Conservation (phyloP, 805 yeast genomes). For the Starmerella ratchasimensis region DNA sequence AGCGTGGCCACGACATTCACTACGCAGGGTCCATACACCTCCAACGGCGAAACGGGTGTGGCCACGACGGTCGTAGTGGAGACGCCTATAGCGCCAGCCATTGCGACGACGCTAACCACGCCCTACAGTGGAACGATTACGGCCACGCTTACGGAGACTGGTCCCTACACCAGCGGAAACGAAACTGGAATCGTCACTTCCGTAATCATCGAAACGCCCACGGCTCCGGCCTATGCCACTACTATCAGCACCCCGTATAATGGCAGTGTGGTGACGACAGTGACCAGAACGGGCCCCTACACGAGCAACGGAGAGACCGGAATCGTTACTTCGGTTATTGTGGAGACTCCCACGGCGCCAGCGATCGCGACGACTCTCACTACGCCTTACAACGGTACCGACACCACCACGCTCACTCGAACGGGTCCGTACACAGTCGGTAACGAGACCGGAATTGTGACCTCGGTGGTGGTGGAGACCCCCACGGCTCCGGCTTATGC, state of each 20-base stretch:
- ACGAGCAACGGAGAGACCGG: constrained; percentile 1
- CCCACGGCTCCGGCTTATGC: constrained; percentile 1
- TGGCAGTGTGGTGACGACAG: not conserved
- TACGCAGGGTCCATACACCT: constrained; percentile 1
- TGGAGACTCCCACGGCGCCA: constrained; percentile 3
- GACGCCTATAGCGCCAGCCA: constrained; percentile 1
- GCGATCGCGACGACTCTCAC: not conserved
- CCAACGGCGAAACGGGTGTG: constrained; percentile 1
- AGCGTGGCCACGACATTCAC: not conserved
- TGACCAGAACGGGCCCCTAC: constrained; percentile 1
- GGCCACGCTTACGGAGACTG: not conserved
- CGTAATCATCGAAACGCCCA: constrained; percentile 3
- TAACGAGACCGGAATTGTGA: not conserved
- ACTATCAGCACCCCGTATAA: not conserved
- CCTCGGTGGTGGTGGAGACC: not conserved
- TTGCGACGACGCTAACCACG: not conserved
- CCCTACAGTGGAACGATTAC: not conserved
- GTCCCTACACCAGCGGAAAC: not conserved
- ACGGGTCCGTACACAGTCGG: constrained; percentile 2
- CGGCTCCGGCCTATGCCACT: not conserved
- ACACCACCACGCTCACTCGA: not conserved
- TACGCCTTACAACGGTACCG: constrained; percentile 2
- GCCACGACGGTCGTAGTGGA: not conserved
- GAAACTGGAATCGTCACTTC: not conserved
- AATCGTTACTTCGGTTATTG: not conserved